Base-by-base conservation (phyloP, 441 rosid species). In the Croton setiger region DNA sequence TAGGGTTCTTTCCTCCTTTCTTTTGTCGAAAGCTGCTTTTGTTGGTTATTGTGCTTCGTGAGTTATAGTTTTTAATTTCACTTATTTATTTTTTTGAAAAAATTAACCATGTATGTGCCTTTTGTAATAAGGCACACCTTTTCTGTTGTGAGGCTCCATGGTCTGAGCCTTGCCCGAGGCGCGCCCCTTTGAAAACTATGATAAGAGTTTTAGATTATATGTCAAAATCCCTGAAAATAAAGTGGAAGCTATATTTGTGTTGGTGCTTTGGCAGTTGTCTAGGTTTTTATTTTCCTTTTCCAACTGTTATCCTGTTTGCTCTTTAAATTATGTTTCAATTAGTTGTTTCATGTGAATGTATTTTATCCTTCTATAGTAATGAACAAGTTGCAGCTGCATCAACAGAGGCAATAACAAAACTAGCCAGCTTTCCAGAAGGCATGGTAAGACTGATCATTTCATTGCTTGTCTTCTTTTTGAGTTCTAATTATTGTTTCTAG, bases 311-410 rank as follows among this genome's bases (percentile, higher is more conserved):
- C 44, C 4, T 7, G 41, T 12, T 55, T 67, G 43, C 31, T 41
- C 8, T 33, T 49, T n/a, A 23, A 51, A 3, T 3, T 12, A 37
- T 35, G 15, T 37, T 54, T 21, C 21, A 2, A 4, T 45, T 47
- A 15, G 48, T 60, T 44, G 62, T 57, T 58, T 73, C 39, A 55
- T 63, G 45, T 61, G 41, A 61, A 62, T 72, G 63, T 33, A 45
- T 39, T 45, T 13, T 13, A 31, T 70, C 45, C 45, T 11, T 37
- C 36, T 80, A 70, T 73, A 93, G 97, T 33, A 75, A 88, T 64
- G 97, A 91, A 76, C 80, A 87, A 78, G 92, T 87, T 69, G 90
- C 97, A 67, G 15, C 86, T 74, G 87, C 96, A 74, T 82, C 98
- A 68, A 82, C 68, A 69, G 86, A 84, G 73, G 84, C 96, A 52